Evolutionary conservation across 441 rosid genomes (phyloP).

Genomic region (Flueggea neowawraea): DNA sequence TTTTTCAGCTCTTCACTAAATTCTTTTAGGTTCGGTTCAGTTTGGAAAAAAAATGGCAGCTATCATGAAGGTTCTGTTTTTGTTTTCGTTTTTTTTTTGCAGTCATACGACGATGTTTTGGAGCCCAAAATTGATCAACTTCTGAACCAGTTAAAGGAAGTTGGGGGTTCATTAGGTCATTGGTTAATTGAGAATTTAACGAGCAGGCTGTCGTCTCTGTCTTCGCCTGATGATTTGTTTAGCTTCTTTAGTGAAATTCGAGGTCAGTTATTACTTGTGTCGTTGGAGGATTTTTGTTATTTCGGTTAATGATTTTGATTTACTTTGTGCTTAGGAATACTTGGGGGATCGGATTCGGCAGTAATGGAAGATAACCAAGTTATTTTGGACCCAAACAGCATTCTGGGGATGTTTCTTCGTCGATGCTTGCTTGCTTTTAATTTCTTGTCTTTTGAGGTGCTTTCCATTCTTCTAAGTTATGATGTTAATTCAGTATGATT

Average conservation of each 20-base stretch:
- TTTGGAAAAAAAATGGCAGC: too few relatives aligned
- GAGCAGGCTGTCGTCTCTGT: slow-evolving; percentile 54
- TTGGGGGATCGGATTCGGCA: slow-evolving; percentile 58
- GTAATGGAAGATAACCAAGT: slow-evolving; percentile 79
- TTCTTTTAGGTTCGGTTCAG: too few relatives aligned
- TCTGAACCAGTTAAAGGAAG: slow-evolving; percentile 58
- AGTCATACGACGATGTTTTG: slow-evolving; percentile 74
- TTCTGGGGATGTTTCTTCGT: slow-evolving; percentile 81
- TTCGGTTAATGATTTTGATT: not conserved
- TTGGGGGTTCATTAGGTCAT: slow-evolving; percentile 55
- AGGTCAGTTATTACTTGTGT: slow-evolving; percentile 36
- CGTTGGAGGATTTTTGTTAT: not conserved
- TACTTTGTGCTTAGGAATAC: slow-evolving; percentile 45
- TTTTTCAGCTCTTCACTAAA: too few relatives aligned
- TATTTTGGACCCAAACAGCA: slow-evolving; percentile 78
- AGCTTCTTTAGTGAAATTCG: slow-evolving; percentile 75
- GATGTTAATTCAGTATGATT: not conserved
- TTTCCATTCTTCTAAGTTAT: slow-evolving; percentile 1
- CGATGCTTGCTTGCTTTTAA: slow-evolving; percentile 88
- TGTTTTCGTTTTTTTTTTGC: slow-evolving; percentile 12
- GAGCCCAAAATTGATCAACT: slow-evolving; percentile 85
- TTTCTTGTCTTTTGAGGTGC: slow-evolving; percentile 79
- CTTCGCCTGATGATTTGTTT: slow-evolving; percentile 79
- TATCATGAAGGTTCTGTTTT: too few relatives aligned
- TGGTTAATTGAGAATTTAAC: slow-evolving; percentile 73